These are phyloP conservation scores for Hebeloma cylindrosporum DNA, from an alignment of 768 basidiomycete genomes.

Conservation along the genomic window DNA sequence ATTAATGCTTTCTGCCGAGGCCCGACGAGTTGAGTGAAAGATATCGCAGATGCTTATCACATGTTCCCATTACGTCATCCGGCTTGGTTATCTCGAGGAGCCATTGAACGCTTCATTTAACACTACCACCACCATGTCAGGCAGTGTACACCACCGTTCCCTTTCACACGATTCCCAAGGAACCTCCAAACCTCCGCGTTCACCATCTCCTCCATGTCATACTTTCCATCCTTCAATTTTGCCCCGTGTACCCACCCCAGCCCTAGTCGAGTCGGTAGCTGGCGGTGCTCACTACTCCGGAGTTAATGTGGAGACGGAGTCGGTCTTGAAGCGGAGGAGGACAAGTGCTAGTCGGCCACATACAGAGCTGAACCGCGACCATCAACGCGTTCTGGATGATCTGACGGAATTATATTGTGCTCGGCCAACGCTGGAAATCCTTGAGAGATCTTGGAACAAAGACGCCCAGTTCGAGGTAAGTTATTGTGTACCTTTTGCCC, in stretches of 20 bases:
- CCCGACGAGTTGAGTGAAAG: too few relatives aligned
- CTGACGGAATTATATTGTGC: slow-evolving; percentile 57
- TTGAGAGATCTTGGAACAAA: slow-evolving; percentile 50
- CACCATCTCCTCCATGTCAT: slow-evolving; percentile 39
- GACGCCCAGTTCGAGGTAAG: slow-evolving; percentile 59
- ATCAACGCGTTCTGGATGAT: slow-evolving; percentile 53
- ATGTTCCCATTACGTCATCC: slow-evolving; percentile 15
- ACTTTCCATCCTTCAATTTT: slow-evolving; percentile 48
- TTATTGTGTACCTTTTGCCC: background rate
- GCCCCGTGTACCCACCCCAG: slow-evolving; percentile 46
- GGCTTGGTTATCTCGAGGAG: background rate
- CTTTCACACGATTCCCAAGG: slow-evolving; percentile 13
- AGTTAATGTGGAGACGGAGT: slow-evolving; percentile 38
- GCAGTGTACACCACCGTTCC: slow-evolving; percentile 17
- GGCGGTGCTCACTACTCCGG: slow-evolving; percentile 67
- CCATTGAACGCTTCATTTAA: background rate
- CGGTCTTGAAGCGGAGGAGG: slow-evolving; percentile 35
- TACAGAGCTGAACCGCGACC: slow-evolving; percentile 40
- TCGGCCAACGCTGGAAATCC: slow-evolving; percentile 51
- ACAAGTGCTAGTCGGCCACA: slow-evolving; percentile 35
- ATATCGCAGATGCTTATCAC: slow-evolving; percentile 4
- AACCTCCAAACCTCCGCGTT: slow-evolving; percentile 22
- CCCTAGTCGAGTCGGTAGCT: slow-evolving; percentile 56
- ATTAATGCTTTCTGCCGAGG: too few relatives aligned
- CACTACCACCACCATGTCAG: slow-evolving; percentile 20